Percentiles rank a stretch among this genome's conserved stretches.
These are phyloP conservation scores for Linaria vulgaris DNA, from an alignment of 257 asterid species.

Conservation along the genomic window DNA sequence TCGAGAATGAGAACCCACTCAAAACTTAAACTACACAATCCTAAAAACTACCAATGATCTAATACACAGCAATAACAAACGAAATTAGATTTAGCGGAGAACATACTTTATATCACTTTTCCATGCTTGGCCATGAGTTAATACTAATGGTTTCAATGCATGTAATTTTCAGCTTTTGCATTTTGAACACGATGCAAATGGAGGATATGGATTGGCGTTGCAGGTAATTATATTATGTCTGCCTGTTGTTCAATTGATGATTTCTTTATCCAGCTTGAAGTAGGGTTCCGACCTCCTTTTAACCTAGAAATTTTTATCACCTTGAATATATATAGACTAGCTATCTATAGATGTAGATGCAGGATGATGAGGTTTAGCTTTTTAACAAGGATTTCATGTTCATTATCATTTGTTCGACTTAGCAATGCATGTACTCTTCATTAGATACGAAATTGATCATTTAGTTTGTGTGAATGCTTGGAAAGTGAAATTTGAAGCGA, in stretches of 20 bases:
- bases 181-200: conserved; percentile 59
- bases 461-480: not conserved
- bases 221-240: conserved; percentile 41
- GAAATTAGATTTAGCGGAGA: not conserved
- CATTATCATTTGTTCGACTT: not conserved
- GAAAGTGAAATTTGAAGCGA: not conserved
- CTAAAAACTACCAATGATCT: no score
- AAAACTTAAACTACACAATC: not conserved
- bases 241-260: not conserved
- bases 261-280: not conserved
- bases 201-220: conserved; percentile 63
- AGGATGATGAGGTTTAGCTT: not conserved
- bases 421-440: no score
- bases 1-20: not conserved
- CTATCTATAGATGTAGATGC: not conserved
- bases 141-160: conserved; percentile 8
- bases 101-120: not conserved
- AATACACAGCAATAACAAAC: not conserved
- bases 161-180: conserved; percentile 53
- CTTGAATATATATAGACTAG: not conserved
- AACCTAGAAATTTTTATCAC: conserved; percentile 4
- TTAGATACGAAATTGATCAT: no score
- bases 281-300: not conserved
- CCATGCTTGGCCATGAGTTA: not conserved
- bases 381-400: not conserved